A percentile compares a stretch with the other conserved stretches of the same genome.
Evolutionary conservation across 2,329 filamentous ascomycete genomes (phyloP).

Genomic region (Trichoderma breve): DNA sequence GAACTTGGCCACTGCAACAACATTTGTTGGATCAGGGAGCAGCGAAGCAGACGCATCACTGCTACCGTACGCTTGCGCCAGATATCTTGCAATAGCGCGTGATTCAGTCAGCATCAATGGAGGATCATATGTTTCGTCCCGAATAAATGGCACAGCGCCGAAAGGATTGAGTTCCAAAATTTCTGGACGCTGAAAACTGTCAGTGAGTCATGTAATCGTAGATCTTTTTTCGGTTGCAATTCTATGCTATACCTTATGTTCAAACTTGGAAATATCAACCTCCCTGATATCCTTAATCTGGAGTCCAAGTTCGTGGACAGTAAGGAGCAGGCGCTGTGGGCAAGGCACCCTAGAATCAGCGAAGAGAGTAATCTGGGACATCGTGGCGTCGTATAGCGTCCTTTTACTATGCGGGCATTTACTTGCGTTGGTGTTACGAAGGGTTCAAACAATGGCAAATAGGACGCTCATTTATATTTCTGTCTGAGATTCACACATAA

Average conservation of each 20-base stretch:
- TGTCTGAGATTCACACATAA: background rate
- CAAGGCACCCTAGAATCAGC: slow-evolving; percentile 6
- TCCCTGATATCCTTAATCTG: background rate
- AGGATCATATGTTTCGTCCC: background rate
- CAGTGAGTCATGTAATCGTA: background rate
- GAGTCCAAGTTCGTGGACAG: background rate
- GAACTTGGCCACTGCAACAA: background rate
- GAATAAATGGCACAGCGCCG: background rate
- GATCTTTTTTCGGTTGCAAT: too few relatives aligned
- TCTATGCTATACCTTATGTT: background rate
- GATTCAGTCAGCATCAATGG: background rate
- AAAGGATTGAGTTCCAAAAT: background rate
- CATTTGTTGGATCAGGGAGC: background rate
- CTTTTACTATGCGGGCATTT: background rate
- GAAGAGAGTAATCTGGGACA: slow-evolving; percentile 2
- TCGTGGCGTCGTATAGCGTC: background rate
- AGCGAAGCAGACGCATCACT: background rate
- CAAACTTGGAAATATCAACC: slow-evolving; percentile 3
- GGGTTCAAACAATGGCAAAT: background rate
- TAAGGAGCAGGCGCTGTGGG: background rate
- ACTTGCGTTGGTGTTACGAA: background rate
- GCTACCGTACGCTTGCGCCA: background rate
- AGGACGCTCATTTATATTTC: background rate
- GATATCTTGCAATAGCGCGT: slow-evolving; percentile 1
- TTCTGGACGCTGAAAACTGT: background rate